Base-by-base conservation (phyloP, 306 rosid genomes). In the Hippophae gyantsensis region DNA sequence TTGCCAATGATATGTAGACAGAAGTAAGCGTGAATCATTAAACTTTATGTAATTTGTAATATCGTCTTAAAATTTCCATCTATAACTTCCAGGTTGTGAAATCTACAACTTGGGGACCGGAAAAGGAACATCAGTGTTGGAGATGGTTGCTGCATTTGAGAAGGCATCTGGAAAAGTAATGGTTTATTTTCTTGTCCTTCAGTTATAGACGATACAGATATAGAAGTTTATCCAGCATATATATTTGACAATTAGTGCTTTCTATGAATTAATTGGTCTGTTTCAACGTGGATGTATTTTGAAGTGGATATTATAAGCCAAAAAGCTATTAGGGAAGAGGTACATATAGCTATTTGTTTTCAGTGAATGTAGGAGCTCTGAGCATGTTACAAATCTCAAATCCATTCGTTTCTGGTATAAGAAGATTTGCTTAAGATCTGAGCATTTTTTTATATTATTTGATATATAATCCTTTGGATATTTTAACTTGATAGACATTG, bases 71-170 rank as follows among this genome's bases (percentile, higher is more conserved):
- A 18, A 8, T 40, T 49, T 12, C 5, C 40, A 13, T 44, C 14
- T 13, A 25, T 55, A 32, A 43, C 63, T 48, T 54, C 61, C 81
- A 93, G 97, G 95, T 61, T 93, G 99, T 54, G 97, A 86, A 72
- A 95, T 93, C 53, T 93, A 80, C 79, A 93, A 93, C 76, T 67
- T 93, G 82, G 99, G 99, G 54, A 93, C 99, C 2, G 99, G 99
- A 63, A 89, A 81, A 68, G 99, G 99, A 72, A 89, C 97, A 48
- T 93, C 99, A 8, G 97, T 93, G 60, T 71, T 86, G 81, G 95
- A 93, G 84, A 93, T 93, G 87, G 97, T 93, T 55, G 57, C 69
- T 12, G 90, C 99, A 69, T 93, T 93, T 82, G 99, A 88, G 66
- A 71, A 84, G 75, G 97, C 97, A 67, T 80, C 95, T 38, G 94